These are phyloP conservation scores for Kitagawia praeruptora DNA, from an alignment of 129 eudicot genomes.

Conservation along the genomic window DNA sequence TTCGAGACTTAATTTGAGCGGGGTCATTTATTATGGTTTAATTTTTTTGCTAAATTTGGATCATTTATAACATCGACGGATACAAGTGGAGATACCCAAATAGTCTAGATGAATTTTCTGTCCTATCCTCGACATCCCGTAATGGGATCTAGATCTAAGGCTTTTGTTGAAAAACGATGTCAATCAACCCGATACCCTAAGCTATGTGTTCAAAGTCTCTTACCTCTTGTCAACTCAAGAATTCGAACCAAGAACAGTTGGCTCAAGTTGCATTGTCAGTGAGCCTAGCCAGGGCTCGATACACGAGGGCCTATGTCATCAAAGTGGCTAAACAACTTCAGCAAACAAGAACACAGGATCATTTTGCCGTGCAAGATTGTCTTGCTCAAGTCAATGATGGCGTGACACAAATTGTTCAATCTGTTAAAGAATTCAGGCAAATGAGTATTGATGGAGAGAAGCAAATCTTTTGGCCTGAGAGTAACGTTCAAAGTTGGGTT, in stretches of 20 bases:
- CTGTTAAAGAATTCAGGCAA: slow-evolving; percentile 37
- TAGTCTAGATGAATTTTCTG: no score
- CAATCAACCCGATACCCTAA: slow-evolving; percentile 31
- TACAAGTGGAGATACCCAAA: no score
- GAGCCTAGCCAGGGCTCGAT: slow-evolving; percentile 35
- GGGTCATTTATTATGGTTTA: no score
- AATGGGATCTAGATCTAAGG: no score
- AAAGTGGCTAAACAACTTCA: slow-evolving; percentile 33
- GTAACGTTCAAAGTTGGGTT: slow-evolving; percentile 62
- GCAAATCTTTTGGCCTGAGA: slow-evolving; percentile 41
- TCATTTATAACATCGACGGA: no score
- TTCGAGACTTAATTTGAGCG: no score
- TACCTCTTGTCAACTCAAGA: slow-evolving; percentile 19
- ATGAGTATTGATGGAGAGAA: slow-evolving; percentile 24
- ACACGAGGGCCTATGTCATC: slow-evolving; percentile 35
- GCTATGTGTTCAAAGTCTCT: slow-evolving; percentile 36
- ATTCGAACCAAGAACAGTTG: slow-evolving; percentile 33
- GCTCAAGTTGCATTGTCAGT: slow-evolving; percentile 53
- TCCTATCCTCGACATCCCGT: no score
- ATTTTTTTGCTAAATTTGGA: no score
- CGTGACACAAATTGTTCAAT: slow-evolving; percentile 38
- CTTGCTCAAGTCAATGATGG: slow-evolving; percentile 38
- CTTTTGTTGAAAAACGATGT: no score
- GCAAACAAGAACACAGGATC: slow-evolving; percentile 20
- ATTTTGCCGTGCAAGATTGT: slow-evolving; percentile 38